Conservation (phyloP, 176 grass and related monocot species). For the Thinopyrum elongatum region DNA sequence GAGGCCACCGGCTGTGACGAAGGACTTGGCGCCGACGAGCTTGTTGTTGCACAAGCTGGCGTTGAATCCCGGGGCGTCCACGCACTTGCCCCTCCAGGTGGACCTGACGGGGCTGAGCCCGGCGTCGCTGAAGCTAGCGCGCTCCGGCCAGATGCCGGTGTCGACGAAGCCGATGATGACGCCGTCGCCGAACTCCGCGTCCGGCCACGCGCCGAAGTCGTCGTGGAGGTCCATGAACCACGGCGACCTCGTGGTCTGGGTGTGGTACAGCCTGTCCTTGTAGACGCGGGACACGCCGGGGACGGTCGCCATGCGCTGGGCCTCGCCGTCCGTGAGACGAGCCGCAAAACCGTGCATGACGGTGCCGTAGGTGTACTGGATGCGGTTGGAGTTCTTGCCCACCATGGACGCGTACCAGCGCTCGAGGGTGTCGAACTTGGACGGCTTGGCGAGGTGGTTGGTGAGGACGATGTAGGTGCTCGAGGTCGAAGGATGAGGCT, state of each 20-base stretch:
- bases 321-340: conserved; percentile 25
- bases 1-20: not conserved
- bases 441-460: conserved; percentile 34
- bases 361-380: conserved; percentile 45
- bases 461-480: conserved; percentile 38
- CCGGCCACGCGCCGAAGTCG: conserved; percentile 28
- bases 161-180: conserved; percentile 57
- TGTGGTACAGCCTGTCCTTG: not conserved
- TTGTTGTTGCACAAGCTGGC: conserved; percentile 55
- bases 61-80: conserved; percentile 39
- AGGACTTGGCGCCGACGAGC: conserved; percentile 31
- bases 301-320: conserved; percentile 8
- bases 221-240: conserved; percentile 40
- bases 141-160: conserved; percentile 49
- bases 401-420: conserved; percentile 48
- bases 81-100: conserved; percentile 28
- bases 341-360: conserved; percentile 47
- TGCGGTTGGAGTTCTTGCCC: not conserved
- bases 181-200: conserved; percentile 30
- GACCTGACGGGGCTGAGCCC: not conserved
- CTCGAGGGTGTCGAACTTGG: conserved; percentile 17
- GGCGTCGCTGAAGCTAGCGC: conserved; percentile 34
- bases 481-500: not conserved
- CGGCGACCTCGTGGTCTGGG: conserved; percentile 41
- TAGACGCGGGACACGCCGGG: conserved; percentile 36